Base-by-base conservation (phyloP, 176 grass and related monocot genomes). In the Chrysopogon serrulatus region DNA sequence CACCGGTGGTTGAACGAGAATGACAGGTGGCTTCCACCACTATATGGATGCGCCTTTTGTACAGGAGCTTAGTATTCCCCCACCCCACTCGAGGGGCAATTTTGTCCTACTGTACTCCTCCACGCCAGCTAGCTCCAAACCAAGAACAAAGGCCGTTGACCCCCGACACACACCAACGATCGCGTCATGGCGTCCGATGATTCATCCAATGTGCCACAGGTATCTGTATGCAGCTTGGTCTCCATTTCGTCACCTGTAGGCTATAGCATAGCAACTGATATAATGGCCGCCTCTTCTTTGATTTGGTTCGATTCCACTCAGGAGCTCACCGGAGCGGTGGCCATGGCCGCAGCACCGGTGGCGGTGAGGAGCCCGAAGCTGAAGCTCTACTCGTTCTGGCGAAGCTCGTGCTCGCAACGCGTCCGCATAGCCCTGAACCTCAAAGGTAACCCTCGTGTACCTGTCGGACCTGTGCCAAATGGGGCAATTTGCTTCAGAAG, bases 371-470 rank as follows among this genome's bases (percentile, higher is more conserved):
- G 8, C 51, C 51, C 21, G 10, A 67, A 30, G 59, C 82, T 84
- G 61, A 84, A 84, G 72, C 82, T 84, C 82, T 84, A 84, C 61
- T 84, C 82, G 2, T 84, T 84, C 82, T 84, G 82, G 72, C 10
- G 82, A 13, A 76, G 82, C 44, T 84, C 72, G 2, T 84, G 82
- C 82, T 53, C 82, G 16, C 44, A 84, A 1, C 72, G 82, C 11
- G 72, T 76, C 34, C 62, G 72, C 61, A 77, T 84, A 65, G 82
- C 34, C 31, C 82, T 84, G 24, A 32, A 56, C 43, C 72, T 84
- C 82, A 68, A 76, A 76, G 79, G 79, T 82, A 71, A 14, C 12
- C n/a, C 68, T 15, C 23, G 4, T 43, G 68, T 14, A 12, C 28
- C 68, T 71, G 39, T 40, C 33, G 19, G 63, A 53, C 10, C 1